These are phyloP conservation scores for Cornus florida DNA, from an alignment of 148 eudicot species.

Conservation along the genomic window DNA sequence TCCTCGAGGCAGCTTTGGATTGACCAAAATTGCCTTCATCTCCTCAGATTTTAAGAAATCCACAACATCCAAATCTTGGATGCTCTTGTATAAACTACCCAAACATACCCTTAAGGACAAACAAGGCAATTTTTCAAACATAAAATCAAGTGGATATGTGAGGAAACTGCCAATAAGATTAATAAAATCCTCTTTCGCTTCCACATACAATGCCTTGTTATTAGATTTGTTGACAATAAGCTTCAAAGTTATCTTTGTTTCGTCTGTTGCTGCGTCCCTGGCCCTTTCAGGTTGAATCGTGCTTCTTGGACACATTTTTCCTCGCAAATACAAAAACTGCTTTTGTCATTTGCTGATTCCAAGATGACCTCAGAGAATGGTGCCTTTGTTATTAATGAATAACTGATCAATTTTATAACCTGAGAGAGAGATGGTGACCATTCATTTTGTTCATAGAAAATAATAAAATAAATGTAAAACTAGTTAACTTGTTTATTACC, in stretches of 20 bases:
- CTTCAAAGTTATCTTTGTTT: not conserved
- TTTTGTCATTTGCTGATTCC: not conserved
- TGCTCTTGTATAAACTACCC: constrained; percentile 3
- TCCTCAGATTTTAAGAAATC: not conserved
- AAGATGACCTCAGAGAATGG: not conserved
- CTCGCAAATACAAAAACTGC: not conserved
- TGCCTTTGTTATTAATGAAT: no score
- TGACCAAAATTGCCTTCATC: not conserved
- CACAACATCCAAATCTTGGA: not conserved
- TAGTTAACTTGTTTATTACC: not conserved
- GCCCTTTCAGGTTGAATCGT: not conserved
- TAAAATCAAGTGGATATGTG: constrained; percentile 2
- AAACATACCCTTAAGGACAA: not conserved
- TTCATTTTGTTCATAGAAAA: no score
- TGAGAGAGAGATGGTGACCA: not conserved
- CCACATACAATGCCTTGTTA: not conserved
- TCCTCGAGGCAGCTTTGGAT: not conserved
- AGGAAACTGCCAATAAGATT: constrained; percentile 9
- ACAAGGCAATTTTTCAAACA: not conserved
- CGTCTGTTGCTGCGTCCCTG: not conserved
- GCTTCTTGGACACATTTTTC: not conserved
- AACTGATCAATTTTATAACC: not conserved
- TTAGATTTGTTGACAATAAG: not conserved
- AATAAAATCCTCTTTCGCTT: not conserved
- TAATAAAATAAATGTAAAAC: not conserved